phyloP scores from a whole-genome alignment of 1,284 basidiomycete species.

The Ceratobasidium sp. region DNA sequence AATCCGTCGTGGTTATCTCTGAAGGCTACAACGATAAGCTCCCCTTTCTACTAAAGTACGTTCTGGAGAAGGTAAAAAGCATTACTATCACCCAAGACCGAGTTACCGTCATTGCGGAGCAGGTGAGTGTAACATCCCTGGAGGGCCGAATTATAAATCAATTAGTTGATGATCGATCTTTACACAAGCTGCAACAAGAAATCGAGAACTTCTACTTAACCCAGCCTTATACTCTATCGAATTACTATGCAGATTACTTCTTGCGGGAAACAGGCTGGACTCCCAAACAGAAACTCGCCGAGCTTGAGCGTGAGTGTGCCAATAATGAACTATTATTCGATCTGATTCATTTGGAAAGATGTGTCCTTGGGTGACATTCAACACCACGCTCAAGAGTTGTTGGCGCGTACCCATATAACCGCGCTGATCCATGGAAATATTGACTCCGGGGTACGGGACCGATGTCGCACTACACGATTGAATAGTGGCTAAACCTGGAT shows the following conservation, averaged over 20 bases:
- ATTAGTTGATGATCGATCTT: constrained; percentile 1
- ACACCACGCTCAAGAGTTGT: constrained; percentile 65
- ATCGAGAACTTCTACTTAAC: constrained; percentile 88
- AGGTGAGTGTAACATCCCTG: constrained; percentile 56
- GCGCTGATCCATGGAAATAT: constrained; percentile 88
- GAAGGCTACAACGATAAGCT: constrained; percentile 97
- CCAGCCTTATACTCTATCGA: constrained; percentile 81
- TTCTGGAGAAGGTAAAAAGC: constrained; percentile 74
- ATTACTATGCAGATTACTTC: constrained; percentile 77
- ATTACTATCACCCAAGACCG: constrained; percentile 74
- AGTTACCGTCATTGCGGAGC: constrained; percentile 84
- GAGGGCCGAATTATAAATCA: constrained; percentile 26
- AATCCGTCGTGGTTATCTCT: constrained; percentile 73
- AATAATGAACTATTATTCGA: neutral
- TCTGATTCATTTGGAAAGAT: constrained; percentile 52
- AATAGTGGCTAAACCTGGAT: constrained; percentile 40
- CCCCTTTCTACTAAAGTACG: constrained; percentile 72
- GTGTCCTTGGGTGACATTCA: constrained; percentile 76
- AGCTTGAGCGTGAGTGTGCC: constrained; percentile 68
- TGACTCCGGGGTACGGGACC: constrained; percentile 67
- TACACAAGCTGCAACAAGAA: constrained; percentile 64
- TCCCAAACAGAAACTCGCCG: constrained; percentile 77
- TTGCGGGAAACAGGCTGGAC: constrained; percentile 79
- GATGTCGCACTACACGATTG: constrained; percentile 10
- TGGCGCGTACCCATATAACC: constrained; percentile 73